These are phyloP conservation scores for Mychonastes homosphaera DNA, from an alignment of 139 green algal genomes.

Conservation along the genomic window DNA sequence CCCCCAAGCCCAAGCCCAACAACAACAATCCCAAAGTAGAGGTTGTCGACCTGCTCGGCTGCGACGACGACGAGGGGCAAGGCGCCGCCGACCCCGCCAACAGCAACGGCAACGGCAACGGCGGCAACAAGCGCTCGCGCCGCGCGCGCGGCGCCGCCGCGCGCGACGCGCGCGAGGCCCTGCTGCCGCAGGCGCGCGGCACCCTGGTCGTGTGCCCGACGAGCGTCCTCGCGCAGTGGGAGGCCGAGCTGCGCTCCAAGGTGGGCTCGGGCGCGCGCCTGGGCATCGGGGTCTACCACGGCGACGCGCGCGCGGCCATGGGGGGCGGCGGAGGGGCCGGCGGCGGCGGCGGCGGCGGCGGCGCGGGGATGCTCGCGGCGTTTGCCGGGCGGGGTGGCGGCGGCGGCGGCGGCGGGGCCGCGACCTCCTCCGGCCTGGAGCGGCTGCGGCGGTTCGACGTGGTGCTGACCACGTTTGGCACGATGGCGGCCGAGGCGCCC, in stretches of 20 bases:
- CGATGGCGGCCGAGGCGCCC: constrained; percentile 49
- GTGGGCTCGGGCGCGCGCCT: constrained; percentile 33
- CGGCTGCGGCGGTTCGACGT: constrained; percentile 46
- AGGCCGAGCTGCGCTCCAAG: constrained; percentile 55
- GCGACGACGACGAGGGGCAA: no score
- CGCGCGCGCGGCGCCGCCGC: background rate
- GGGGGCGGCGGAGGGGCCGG: no score
- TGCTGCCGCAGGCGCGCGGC: constrained; percentile 24
- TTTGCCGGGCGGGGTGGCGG: constrained; percentile 45
- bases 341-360: no score
- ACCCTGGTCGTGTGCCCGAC: constrained; percentile 79
- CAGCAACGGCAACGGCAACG: background rate
- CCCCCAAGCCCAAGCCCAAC: no score
- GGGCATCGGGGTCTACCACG: constrained; percentile 63
- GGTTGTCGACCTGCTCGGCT: no score
- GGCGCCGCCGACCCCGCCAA: constrained; percentile 1
- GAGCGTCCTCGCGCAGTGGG: constrained; percentile 81
- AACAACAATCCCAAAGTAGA: no score
- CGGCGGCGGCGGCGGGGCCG: constrained; percentile 40
- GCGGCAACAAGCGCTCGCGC: background rate
- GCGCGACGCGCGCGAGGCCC: background rate
- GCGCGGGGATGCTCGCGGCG: no score
- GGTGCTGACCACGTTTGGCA: constrained; percentile 88
- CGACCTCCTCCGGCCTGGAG: constrained; percentile 61
- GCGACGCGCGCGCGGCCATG: constrained; percentile 39